These are phyloP conservation scores for Centrapalus pauciflorus DNA, from an alignment of 129 eudicot species.

Conservation along the genomic window DNA sequence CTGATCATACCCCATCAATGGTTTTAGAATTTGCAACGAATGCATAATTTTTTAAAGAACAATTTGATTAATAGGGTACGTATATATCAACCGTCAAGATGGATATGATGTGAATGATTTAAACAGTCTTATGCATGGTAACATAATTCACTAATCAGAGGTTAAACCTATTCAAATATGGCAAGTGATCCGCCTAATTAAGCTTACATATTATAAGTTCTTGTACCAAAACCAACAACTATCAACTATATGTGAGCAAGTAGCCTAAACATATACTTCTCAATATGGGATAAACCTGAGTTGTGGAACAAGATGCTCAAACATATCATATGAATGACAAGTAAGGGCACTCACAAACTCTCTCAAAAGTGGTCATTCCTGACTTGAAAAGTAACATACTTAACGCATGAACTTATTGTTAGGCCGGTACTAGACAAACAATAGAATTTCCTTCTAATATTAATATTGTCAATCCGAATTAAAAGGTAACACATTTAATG, in stretches of 20 bases:
- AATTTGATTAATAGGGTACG: too few relatives aligned
- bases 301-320: neutral
- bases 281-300: too few relatives aligned
- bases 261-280: too few relatives aligned
- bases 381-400: neutral
- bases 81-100: too few relatives aligned
- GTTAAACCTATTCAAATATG: neutral
- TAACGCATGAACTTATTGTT: neutral
- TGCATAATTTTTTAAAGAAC: too few relatives aligned
- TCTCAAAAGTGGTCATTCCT: neutral
- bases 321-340: neutral
- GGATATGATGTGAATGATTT: neutral
- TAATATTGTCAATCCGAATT: neutral
- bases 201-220: too few relatives aligned
- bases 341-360: neutral
- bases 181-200: neutral
- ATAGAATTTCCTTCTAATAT: neutral
- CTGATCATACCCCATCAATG: neutral
- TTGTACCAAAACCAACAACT: too few relatives aligned
- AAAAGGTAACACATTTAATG: neutral
- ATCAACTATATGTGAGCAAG: too few relatives aligned
- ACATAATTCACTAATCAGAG: neutral
- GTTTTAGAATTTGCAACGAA: neutral
- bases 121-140: neutral
- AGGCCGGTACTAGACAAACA: constrained; percentile 1